Evolutionary conservation across 148 eudicot species (phyloP).

Genomic region (Diospyros lotus): DNA sequence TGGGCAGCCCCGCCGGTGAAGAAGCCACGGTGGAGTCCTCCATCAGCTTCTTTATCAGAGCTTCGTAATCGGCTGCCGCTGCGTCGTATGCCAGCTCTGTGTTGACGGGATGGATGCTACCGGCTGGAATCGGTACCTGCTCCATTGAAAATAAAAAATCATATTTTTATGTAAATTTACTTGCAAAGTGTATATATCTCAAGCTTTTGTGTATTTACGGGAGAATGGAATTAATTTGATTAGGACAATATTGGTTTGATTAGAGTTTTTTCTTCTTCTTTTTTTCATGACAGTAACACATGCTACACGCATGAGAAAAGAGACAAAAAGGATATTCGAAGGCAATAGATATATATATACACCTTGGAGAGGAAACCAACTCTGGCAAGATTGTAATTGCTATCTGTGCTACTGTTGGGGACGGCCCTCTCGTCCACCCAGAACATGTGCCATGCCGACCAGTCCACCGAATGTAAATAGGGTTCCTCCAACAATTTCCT

Average conservation of each 20-base stretch:
- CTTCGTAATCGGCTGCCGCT: conserved; percentile 70
- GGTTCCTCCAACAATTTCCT: conserved; percentile 2
- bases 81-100: conserved; percentile 44
- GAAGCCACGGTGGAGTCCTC: conserved; percentile 26
- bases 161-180: no score
- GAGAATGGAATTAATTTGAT: no score
- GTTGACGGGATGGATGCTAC: conserved; percentile 50
- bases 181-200: no score
- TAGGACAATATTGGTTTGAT: no score
- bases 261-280: no score
- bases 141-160: no score
- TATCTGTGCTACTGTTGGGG: not conserved
- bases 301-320: no score
- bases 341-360: no score
- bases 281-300: no score
- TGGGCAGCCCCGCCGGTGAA: conserved; percentile 50
- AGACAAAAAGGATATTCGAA: no score
- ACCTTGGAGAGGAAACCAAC: no score
- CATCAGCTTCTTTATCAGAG: conserved; percentile 44
- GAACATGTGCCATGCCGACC: not conserved
- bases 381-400: not conserved
- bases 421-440: conserved; percentile 7
- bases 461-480: not conserved
- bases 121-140: conserved; percentile 49
- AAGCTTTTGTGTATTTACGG: no score